These are phyloP conservation scores for Coriaria nepalensis DNA, from an alignment of 306 rosid genomes.

Conservation along the genomic window DNA sequence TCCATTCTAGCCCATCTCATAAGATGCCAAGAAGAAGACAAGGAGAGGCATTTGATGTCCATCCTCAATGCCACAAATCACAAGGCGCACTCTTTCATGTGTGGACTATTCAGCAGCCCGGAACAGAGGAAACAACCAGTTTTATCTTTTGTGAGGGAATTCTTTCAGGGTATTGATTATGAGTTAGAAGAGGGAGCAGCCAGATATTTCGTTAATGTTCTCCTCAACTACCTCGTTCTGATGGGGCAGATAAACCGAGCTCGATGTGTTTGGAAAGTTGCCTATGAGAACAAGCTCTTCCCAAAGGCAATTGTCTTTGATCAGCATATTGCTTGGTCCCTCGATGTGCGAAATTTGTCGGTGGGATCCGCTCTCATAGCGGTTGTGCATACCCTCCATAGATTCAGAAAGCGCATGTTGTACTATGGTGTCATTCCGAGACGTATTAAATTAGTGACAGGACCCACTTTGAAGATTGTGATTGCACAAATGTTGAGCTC, in stretches of 20 bases:
- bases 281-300: constrained; percentile 91
- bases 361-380: constrained; percentile 90
- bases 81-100: constrained; percentile 73
- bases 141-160: constrained; percentile 70
- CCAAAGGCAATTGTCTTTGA: constrained; percentile 91
- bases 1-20: constrained; percentile 88
- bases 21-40: constrained; percentile 76
- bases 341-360: constrained; percentile 83
- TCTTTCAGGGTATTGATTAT: constrained; percentile 77
- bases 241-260: constrained; percentile 96
- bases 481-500: constrained; percentile 75
- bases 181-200: constrained; percentile 94
- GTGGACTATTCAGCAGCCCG: constrained; percentile 82
- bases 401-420: constrained; percentile 92
- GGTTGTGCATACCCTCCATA: constrained; percentile 81
- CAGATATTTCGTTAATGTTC: constrained; percentile 79
- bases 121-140: constrained; percentile 81
- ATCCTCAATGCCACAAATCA: constrained; percentile 77
- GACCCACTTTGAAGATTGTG: constrained; percentile 83
- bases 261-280: constrained; percentile 87
- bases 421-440: constrained; percentile 78
- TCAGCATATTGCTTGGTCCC: constrained; percentile 98
- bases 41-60: constrained; percentile 86
- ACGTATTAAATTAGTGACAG: constrained; percentile 82
- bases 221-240: constrained; percentile 85